Evolutionary conservation across 257 asterid species (phyloP).

Genomic region (Gynochthodes officinalis): DNA sequence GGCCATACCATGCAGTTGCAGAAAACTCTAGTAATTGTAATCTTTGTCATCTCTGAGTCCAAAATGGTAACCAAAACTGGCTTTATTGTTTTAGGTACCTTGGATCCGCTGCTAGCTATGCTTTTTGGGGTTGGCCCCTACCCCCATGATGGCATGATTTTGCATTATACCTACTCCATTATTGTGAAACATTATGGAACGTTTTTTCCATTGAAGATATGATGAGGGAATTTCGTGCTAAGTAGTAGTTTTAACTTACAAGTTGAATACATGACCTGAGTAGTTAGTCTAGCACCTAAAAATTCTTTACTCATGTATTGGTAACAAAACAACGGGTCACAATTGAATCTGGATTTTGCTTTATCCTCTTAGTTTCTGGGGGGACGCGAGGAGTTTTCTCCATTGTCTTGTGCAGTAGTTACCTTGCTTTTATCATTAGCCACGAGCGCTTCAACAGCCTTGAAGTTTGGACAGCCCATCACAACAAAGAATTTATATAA

Average conservation of each 20-base stretch:
- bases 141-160: background rate
- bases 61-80: background rate
- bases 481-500: background rate
- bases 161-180: conserved; percentile 6
- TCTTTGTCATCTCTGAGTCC: conserved; percentile 8
- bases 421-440: no score
- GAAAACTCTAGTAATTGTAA: background rate
- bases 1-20: background rate
- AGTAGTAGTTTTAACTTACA: no score
- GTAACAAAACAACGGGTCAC: no score
- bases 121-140: background rate
- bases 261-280: no score
- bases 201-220: background rate
- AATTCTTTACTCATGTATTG: background rate
- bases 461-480: conserved; percentile 15
- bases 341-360: no score
- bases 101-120: conserved; percentile 35
- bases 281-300: background rate
- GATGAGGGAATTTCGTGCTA: no score
- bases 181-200: background rate
- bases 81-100: conserved; percentile 4
- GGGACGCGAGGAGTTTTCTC: no score
- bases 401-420: background rate
- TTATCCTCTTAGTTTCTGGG: background rate
- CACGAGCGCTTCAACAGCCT: conserved; percentile 5